These are phyloP conservation scores for Trichoderma citrinoviride DNA, from an alignment of 2,329 filamentous ascomycete genomes.

Conservation along the genomic window DNA sequence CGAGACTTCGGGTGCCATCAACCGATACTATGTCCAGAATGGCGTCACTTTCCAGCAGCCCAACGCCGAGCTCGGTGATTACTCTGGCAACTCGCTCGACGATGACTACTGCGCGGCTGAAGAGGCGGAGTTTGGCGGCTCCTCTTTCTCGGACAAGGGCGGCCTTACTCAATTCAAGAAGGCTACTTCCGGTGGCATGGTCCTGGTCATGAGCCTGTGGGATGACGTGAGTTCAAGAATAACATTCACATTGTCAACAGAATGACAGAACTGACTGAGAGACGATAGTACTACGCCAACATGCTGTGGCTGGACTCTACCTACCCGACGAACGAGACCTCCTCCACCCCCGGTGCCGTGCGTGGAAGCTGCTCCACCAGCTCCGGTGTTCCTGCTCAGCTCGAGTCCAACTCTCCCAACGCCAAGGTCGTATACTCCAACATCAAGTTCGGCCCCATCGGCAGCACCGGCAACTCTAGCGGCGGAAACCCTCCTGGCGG, in stretches of 20 bases:
- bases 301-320: slow-evolving; percentile 75
- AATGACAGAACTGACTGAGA: neutral
- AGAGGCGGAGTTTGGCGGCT: slow-evolving; percentile 55
- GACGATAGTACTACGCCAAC: slow-evolving; percentile 52
- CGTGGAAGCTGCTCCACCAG: slow-evolving; percentile 54
- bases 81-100: slow-evolving; percentile 51
- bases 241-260: neutral
- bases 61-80: slow-evolving; percentile 47
- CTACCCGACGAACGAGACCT: slow-evolving; percentile 52
- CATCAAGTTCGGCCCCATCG: slow-evolving; percentile 57
- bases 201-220: slow-evolving; percentile 54
- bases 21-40: slow-evolving; percentile 64
- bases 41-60: slow-evolving; percentile 49
- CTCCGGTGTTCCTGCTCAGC: slow-evolving; percentile 50
- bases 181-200: slow-evolving; percentile 43
- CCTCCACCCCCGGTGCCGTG: slow-evolving; percentile 42
- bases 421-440: slow-evolving; percentile 57
- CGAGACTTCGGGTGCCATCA: slow-evolving; percentile 53
- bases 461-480: slow-evolving; percentile 42
- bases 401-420: slow-evolving; percentile 47
- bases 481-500: no score
- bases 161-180: slow-evolving; percentile 57
- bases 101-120: slow-evolving; percentile 56
- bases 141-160: slow-evolving; percentile 54
- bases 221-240: slow-evolving; percentile 49